Percentiles rank a stretch among this genome's conserved stretches.
Evolutionary conservation across 768 basidiomycete species (phyloP).

Genomic region (Zangia roseola): DNA sequence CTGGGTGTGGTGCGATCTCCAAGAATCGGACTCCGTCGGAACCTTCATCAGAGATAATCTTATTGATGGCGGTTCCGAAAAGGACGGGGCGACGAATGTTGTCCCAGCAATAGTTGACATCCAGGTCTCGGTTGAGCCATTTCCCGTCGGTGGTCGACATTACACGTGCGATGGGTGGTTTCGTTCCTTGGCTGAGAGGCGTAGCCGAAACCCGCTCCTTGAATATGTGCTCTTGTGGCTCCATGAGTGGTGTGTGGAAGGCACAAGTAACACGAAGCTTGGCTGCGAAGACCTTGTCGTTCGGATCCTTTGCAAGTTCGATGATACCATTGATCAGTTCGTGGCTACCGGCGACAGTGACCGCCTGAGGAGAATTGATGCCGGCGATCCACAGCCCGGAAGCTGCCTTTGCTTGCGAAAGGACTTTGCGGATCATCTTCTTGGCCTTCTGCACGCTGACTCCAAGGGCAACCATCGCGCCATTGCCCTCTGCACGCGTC

Average conservation of each 20-base stretch:
- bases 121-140: slow-evolving; percentile 29
- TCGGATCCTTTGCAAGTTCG: slow-evolving; percentile 26
- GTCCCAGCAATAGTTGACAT: slow-evolving; percentile 34
- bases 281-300: slow-evolving; percentile 25
- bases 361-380: slow-evolving; percentile 38
- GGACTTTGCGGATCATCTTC: slow-evolving; percentile 33
- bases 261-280: slow-evolving; percentile 34
- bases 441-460: slow-evolving; percentile 33
- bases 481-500: slow-evolving; percentile 35
- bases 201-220: slow-evolving; percentile 21
- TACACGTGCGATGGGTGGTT: slow-evolving; percentile 23
- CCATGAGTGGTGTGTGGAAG: slow-evolving; percentile 37
- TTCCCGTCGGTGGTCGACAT: slow-evolving; percentile 37
- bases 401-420: slow-evolving; percentile 24
- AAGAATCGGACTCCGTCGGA: slow-evolving; percentile 28
- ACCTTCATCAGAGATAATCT: slow-evolving; percentile 29
- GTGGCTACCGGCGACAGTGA: slow-evolving; percentile 33
- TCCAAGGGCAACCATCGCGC: slow-evolving; percentile 36
- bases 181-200: slow-evolving; percentile 18
- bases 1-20: slow-evolving; percentile 35
- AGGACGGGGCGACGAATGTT: slow-evolving; percentile 36
- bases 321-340: slow-evolving; percentile 32
- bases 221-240: slow-evolving; percentile 33
- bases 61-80: slow-evolving; percentile 34
- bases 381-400: slow-evolving; percentile 35